Conservation (phyloP, 805 yeast species). For the Ogataea allantospora region DNA sequence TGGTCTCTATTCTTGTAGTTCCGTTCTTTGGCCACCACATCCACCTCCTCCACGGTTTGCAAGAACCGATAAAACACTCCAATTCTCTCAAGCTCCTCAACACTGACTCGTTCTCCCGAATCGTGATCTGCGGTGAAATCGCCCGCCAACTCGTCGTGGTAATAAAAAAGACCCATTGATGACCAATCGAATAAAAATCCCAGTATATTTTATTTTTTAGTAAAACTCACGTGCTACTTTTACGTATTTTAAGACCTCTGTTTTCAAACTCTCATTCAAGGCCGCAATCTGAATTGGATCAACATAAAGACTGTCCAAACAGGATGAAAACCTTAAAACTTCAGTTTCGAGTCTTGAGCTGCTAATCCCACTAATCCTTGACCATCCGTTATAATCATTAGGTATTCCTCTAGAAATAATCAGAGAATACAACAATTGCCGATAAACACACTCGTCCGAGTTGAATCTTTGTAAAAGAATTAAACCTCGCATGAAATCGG, state of each 20-base stretch:
- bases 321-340: background rate
- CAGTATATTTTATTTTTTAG: conserved; percentile 1
- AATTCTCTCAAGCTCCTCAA: conserved; percentile 48
- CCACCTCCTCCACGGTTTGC: conserved; percentile 52
- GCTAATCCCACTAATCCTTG: conserved; percentile 10
- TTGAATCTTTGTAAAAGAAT: conserved; percentile 2
- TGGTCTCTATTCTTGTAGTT: conserved; percentile 78
- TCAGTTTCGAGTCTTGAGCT: conserved; percentile 1
- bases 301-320: conserved; percentile 1
- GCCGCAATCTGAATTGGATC: conserved; percentile 1
- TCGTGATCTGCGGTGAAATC: conserved; percentile 72
- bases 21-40: conserved; percentile 65
- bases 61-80: conserved; percentile 69
- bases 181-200: background rate
- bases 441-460: conserved; percentile 1
- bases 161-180: conserved; percentile 39
- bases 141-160: conserved; percentile 57
- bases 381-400: conserved; percentile 8
- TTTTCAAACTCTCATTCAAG: conserved; percentile 4
- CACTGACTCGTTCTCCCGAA: conserved; percentile 58
- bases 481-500: conserved; percentile 3
- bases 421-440: conserved; percentile 6
- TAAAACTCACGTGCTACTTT: conserved; percentile 12
- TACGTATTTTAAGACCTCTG: conserved; percentile 10
- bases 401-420: conserved; percentile 7